Evolutionary conservation across 805 yeast genomes (phyloP), one percentile per base, ranked within the genome.

Genomic region (Schwanniomyces polymorphus): DNA sequence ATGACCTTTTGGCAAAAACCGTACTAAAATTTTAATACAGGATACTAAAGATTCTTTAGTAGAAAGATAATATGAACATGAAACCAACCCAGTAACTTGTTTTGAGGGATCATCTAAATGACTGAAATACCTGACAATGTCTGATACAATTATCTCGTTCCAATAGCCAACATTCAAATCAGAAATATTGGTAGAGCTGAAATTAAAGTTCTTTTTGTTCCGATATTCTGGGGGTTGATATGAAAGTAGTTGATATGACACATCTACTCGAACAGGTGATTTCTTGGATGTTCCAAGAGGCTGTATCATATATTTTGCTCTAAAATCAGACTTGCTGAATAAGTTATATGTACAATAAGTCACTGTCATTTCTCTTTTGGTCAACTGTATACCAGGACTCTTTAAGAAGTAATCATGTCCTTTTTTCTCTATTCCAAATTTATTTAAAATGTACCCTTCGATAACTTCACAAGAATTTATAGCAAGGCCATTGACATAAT

Each of bases 301-400:
- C 16, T 56, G 55, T 5, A 78, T 59, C 16, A 78, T 68, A 49
- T 60, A 80, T 77, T 58, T 82, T 63, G 55, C 90, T 81, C 97
- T 74, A 34, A 91, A 68, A 63, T 92, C 99, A 5, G 85, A 78
- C 46, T 77, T 78, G 33, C 82, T 71, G 58, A 94, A 88, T 16
- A 85, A 76, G 64, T 94, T 91, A 69, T 83, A 89, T 12, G 84
- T 66, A 63, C 90, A 85, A 53, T 75, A 82, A 0, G 89, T 83
- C 18, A 78, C 78, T 40, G 78, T 48, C 31, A 58, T 53, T 23
- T 64, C 68, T 31, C 50, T 50, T 44, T 46, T 44, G 21, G 43
- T 48, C 5, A 42, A 33, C 5, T 33, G 23, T 18, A 28, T 33
- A 10, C 45, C 54, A 6, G 41, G 28, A 33, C 41, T 44, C 33